Evolutionary conservation across 768 basidiomycete genomes (phyloP).

Genomic region (Panaeolus papilionaceus): DNA sequence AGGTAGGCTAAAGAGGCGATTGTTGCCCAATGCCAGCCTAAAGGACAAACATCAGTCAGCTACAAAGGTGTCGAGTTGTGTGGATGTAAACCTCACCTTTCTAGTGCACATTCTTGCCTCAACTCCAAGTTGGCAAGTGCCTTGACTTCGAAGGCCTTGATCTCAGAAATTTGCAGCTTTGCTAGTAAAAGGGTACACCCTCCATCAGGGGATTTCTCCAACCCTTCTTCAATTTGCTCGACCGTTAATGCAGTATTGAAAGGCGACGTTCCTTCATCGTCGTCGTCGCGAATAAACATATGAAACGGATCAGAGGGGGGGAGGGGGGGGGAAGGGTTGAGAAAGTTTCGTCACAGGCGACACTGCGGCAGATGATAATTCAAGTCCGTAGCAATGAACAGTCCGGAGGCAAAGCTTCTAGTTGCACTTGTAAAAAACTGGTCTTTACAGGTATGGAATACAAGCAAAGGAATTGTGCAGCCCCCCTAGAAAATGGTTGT

Average conservation of each 20-base stretch:
- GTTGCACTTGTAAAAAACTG: not conserved
- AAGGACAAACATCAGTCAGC: slow-evolving; percentile 14
- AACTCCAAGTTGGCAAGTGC: slow-evolving; percentile 57
- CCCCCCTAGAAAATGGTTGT: not conserved
- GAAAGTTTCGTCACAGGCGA: not conserved
- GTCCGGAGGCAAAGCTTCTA: not conserved
- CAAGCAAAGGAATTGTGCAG: slow-evolving; percentile 16
- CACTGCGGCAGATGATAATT: too few species aligned
- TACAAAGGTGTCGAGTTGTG: not conserved
- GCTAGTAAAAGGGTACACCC: slow-evolving; percentile 88
- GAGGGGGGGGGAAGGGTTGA: slow-evolving; percentile 19
- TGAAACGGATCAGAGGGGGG: slow-evolving; percentile 17
- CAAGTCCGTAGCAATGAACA: too few species aligned
- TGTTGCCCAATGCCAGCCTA: slow-evolving; percentile 89
- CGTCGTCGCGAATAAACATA: slow-evolving; percentile 37
- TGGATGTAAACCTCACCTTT: slow-evolving; percentile 51
- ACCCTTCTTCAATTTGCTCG: slow-evolving; percentile 68
- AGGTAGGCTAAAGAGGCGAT: slow-evolving; percentile 81
- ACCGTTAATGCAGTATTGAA: slow-evolving; percentile 50
- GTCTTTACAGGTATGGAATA: not conserved
- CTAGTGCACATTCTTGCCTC: slow-evolving; percentile 53
- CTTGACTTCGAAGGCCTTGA: slow-evolving; percentile 76
- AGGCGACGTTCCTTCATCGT: slow-evolving; percentile 26
- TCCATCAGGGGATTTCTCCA: slow-evolving; percentile 70
- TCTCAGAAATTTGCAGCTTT: slow-evolving; percentile 76